phyloP scores from a whole-genome alignment of 352 stramenopile species.

The Phytophthora rubi region DNA sequence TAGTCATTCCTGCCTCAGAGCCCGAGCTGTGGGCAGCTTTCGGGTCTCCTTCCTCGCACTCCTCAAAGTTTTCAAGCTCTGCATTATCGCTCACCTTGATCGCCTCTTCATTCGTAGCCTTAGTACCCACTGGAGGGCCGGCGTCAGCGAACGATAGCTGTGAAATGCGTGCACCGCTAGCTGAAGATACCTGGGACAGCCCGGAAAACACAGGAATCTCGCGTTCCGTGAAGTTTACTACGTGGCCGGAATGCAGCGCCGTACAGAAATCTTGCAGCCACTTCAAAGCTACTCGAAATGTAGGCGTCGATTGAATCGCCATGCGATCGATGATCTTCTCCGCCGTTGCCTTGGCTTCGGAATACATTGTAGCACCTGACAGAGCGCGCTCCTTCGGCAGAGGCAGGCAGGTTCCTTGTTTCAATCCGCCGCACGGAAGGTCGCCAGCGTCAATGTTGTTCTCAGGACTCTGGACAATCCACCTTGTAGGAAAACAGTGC shows the following conservation, averaged over 20 bases:
- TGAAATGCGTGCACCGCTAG: neutral
- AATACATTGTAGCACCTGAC: constrained; percentile 5
- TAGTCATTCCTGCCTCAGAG: too few relatives aligned
- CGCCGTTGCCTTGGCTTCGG: neutral
- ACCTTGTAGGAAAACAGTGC: neutral
- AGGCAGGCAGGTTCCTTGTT: neutral
- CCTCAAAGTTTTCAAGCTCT: neutral
- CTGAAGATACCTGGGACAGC: neutral
- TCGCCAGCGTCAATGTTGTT: neutral
- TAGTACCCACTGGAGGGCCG: neutral
- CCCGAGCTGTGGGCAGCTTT: too few relatives aligned
- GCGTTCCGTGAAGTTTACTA: neutral
- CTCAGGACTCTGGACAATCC: neutral
- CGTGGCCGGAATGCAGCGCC: neutral
- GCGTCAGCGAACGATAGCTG: neutral
- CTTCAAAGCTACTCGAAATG: constrained; percentile 1
- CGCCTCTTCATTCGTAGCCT: neutral
- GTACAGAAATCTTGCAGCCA: constrained; percentile 20
- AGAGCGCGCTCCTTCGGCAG: neutral
- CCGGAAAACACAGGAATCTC: neutral
- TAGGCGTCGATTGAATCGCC: constrained; percentile 21
- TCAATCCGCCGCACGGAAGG: neutral
- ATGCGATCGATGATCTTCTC: constrained; percentile 18
- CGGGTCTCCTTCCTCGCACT: neutral
- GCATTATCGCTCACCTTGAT: neutral